A percentile compares a stretch with the other conserved stretches of the same genome.
phyloP scores from a whole-genome alignment of 2,329 filamentous ascomycete species.

The Leptodontidium sp. region DNA sequence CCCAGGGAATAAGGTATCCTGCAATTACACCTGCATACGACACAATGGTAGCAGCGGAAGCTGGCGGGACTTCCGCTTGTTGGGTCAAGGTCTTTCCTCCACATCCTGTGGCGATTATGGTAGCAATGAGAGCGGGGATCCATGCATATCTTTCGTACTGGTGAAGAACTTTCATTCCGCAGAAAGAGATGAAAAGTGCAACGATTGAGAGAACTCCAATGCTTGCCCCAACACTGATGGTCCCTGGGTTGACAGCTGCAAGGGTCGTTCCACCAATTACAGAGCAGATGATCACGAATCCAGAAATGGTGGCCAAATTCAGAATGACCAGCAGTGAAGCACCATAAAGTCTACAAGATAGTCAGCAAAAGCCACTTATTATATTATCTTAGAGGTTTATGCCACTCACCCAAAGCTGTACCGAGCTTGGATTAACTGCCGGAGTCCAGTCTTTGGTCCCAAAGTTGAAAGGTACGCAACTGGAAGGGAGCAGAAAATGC shows the following conservation, averaged over 20 bases:
- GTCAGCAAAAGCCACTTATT: background rate
- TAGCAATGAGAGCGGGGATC: conserved; percentile 62
- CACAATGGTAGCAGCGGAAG: conserved; percentile 57
- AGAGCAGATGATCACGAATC: conserved; percentile 69
- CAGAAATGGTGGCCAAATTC: conserved; percentile 68
- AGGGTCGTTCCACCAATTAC: conserved; percentile 68
- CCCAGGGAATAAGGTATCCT: conserved; percentile 70
- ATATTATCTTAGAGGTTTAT: background rate
- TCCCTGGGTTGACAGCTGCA: conserved; percentile 58
- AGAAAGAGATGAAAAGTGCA: conserved; percentile 67
- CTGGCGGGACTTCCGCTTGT: conserved; percentile 53
- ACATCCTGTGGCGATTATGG: conserved; percentile 62
- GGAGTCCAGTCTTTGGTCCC: conserved; percentile 68
- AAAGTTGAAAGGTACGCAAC: conserved; percentile 66
- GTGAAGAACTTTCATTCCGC: conserved; percentile 65
- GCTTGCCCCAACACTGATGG: conserved; percentile 61
- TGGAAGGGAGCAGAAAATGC: conserved; percentile 59
- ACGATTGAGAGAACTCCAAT: conserved; percentile 68
- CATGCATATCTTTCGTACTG: conserved; percentile 65
- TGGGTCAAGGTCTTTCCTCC: conserved; percentile 58
- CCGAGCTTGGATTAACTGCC: conserved; percentile 71
- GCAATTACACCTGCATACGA: conserved; percentile 68
- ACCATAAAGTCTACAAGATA: conserved; percentile 57
- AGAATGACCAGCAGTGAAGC: conserved; percentile 67
- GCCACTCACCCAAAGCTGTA: conserved; percentile 62